A percentile compares a stretch with the other conserved stretches of the same genome.
These are phyloP conservation scores for Pachyrhizus erosus DNA, from an alignment of 306 rosid genomes.

Conservation along the genomic window DNA sequence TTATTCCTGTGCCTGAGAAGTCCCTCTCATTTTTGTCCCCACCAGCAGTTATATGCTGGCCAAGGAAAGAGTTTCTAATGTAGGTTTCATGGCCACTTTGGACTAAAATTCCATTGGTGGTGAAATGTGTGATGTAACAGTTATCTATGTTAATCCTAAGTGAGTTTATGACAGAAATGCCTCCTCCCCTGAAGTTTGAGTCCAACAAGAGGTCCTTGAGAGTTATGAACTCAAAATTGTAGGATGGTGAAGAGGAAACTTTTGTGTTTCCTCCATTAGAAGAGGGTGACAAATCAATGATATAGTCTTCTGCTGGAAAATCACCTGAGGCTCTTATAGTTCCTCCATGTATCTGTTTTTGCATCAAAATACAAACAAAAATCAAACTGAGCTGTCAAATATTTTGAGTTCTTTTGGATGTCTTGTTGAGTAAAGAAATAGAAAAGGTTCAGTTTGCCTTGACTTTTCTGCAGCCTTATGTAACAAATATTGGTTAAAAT, in stretches of 20 bases:
- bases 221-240: constrained; percentile 79
- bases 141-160: constrained; percentile 81
- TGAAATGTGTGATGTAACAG: constrained; percentile 87
- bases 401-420: neutral
- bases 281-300: constrained; percentile 73
- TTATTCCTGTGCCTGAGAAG: constrained; percentile 85
- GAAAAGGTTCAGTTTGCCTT: constrained; percentile 7
- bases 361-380: constrained; percentile 14
- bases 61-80: constrained; percentile 83
- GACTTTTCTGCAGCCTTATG: neutral
- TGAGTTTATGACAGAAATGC: constrained; percentile 76
- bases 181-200: constrained; percentile 88
- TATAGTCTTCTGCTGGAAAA: constrained; percentile 66
- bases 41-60: constrained; percentile 93
- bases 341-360: constrained; percentile 89
- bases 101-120: constrained; percentile 73
- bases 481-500: neutral
- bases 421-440: neutral
- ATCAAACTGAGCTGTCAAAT: constrained; percentile 8
- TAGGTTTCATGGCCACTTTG: constrained; percentile 85
- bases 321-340: constrained; percentile 69
- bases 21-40: constrained; percentile 59
- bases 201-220: constrained; percentile 76
- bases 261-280: constrained; percentile 30
- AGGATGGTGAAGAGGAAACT: constrained; percentile 60